phyloP scores from a whole-genome alignment of 2,329 filamentous ascomycete genomes.

The Acrodontium crateriforme region DNA sequence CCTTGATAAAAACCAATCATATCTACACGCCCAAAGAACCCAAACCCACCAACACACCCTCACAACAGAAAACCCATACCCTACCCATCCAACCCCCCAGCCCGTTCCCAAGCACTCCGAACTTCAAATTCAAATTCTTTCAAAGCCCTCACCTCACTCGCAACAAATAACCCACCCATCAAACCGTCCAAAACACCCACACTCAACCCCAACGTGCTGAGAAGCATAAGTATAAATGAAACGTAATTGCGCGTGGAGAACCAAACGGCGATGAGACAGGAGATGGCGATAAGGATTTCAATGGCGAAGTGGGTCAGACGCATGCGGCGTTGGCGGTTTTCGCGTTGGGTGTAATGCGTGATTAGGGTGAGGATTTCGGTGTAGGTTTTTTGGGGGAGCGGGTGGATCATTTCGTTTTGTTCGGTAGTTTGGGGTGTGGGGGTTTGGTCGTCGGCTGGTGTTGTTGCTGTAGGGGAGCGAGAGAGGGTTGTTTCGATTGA shows the following conservation, averaged over 20 bases:
- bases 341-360: slow-evolving; percentile 52
- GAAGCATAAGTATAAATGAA: slow-evolving; percentile 63
- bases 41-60: too few species aligned
- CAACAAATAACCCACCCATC: slow-evolving; percentile 76
- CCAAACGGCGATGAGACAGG: slow-evolving; percentile 71
- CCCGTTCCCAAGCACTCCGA: slow-evolving; percentile 42
- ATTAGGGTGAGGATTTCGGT: slow-evolving; percentile 63
- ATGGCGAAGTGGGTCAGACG: slow-evolving; percentile 61
- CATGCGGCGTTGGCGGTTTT: slow-evolving; percentile 56
- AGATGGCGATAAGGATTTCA: slow-evolving; percentile 54
- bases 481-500: slow-evolving; percentile 69
- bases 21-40: too few species aligned
- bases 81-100: slow-evolving; percentile 6
- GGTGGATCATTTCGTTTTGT: too few species aligned
- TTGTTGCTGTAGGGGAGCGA: slow-evolving; percentile 23
- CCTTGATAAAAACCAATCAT: too few species aligned
- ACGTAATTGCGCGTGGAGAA: slow-evolving; percentile 67
- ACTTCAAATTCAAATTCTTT: slow-evolving; percentile 94
- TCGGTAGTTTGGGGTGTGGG: background rate
- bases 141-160: slow-evolving; percentile 66
- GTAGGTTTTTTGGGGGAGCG: slow-evolving; percentile 31
- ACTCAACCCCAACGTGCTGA: slow-evolving; percentile 64
- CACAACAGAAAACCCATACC: background rate
- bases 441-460: background rate
- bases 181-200: slow-evolving; percentile 72